Conservation (phyloP, 192 early-diverging fungal genomes). For the Thoreauomyces humboldtii region DNA sequence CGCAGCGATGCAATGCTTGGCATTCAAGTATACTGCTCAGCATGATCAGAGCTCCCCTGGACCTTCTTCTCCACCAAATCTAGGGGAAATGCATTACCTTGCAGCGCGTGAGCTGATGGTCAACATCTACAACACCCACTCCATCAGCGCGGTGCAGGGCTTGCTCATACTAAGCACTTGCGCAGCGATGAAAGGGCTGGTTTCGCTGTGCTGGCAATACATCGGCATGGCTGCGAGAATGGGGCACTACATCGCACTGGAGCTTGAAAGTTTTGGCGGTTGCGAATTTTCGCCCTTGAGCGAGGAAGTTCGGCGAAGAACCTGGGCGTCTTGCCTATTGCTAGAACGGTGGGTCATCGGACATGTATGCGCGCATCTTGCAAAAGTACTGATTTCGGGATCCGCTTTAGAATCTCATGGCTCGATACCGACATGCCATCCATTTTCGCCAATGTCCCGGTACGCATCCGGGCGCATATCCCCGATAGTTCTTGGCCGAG, state of each 20-base stretch:
- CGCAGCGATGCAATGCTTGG: constrained; percentile 20
- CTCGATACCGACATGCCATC: constrained; percentile 10
- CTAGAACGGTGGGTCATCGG: constrained; percentile 9
- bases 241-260: constrained; percentile 21
- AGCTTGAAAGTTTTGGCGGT: neutral
- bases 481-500: constrained; percentile 10
- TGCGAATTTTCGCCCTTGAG: neutral
- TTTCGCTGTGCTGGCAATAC: constrained; percentile 12
- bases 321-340: constrained; percentile 9
- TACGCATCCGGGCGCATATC: constrained; percentile 5
- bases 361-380: neutral
- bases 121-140: constrained; percentile 5
- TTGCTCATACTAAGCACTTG: constrained; percentile 11
- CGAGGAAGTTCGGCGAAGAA: constrained; percentile 10
- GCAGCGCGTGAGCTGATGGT: neutral
- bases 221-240: constrained; percentile 19
- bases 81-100: constrained; percentile 12
- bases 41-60: no score
- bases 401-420: neutral
- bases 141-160: constrained; percentile 11
- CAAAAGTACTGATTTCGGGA: neutral
- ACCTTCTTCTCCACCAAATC: no score
- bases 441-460: constrained; percentile 15
- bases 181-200: constrained; percentile 7
- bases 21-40: constrained; percentile 1